Evolutionary conservation across 139 green algal species (phyloP), one percentile per base, ranked within the genome.

Genomic region (Gonium pectorale): DNA sequence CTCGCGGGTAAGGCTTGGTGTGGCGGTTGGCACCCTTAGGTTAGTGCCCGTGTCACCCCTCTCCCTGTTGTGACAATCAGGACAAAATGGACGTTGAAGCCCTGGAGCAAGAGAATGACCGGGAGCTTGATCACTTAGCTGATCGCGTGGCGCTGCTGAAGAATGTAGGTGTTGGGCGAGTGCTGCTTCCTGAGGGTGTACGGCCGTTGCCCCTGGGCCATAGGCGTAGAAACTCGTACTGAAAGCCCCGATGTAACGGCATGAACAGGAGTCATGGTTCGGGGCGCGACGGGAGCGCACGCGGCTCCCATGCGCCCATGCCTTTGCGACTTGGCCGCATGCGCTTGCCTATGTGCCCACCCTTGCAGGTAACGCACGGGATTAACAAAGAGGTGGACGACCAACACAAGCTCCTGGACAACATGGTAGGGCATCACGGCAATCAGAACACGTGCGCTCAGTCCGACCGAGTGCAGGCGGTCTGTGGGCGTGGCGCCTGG

Each of bases 101-200:
- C 0, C 49, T 97, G 29, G 94, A 97, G 66, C 69, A 77, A 24
- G 91, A 95, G 33, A 97, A 97, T 78, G 93, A 97, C 54, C 67
- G 74, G 1, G 89, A 87, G 38, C 80, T 97, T 37, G 93, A 93
- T 52, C 72, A 88, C 6, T 82, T 97, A 22, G 86, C 90, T 21
- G 94, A 97, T 44, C 78, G 90, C 0, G 90, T 94, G 5, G 90
- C 89, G 1, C 60, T 95, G 29, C 68, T 96, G 38, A 93, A 92
- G 4, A 73, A 89, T 75, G 91, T 95, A 71, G 21, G 68, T 77
- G 19, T 46, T 24, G 56, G 56, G 49, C 49, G 15, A 59, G n/a
- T n/a, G n/a, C n/a, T n/a, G n/a, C n/a, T n/a, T n/a, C n/a, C n/a
- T n/a, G n/a, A n/a, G n/a, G n/a, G n/a, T n/a, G n/a, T n/a, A n/a